phyloP scores from a whole-genome alignment of 768 basidiomycete genomes.

The Kwoniella botswanensis region DNA sequence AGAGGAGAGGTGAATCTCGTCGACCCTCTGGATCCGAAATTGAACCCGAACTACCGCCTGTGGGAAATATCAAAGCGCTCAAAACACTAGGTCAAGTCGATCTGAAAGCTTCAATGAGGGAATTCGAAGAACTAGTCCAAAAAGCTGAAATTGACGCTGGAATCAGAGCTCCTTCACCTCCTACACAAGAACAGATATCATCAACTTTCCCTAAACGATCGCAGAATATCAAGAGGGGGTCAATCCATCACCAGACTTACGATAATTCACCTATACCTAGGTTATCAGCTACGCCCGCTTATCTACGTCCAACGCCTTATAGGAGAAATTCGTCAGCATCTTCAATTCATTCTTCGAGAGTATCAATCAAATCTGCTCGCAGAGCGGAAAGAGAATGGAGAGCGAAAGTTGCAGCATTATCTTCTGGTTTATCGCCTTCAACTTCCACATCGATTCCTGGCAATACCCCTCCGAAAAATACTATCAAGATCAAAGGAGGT shows the following conservation, averaged over 20 bases:
- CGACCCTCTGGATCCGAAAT: neutral
- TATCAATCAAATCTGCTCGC: constrained; percentile 30
- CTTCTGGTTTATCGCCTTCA: constrained; percentile 6
- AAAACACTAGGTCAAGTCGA: constrained; percentile 6
- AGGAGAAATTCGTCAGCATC: constrained; percentile 3
- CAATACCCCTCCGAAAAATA: neutral
- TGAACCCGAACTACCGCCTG: neutral
- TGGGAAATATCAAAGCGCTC: constrained; percentile 2
- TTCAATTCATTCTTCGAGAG: constrained; percentile 14
- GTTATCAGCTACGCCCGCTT: constrained; percentile 9
- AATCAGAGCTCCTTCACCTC: constrained; percentile 2
- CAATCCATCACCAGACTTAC: neutral
- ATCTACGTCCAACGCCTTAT: constrained; percentile 11
- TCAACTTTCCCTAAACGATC: constrained; percentile 6
- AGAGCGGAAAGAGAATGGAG: constrained; percentile 47
- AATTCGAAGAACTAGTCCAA: constrained; percentile 16
- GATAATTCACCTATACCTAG: constrained; percentile 11
- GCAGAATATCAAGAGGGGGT: neutral
- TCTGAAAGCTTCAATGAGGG: constrained; percentile 6
- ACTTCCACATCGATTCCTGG: neutral
- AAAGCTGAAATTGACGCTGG: constrained; percentile 14
- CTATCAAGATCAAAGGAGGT: constrained; percentile 11
- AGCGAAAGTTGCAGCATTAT: constrained; percentile 40
- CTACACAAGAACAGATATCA: neutral
- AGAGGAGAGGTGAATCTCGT: constrained; percentile 1